These are phyloP conservation scores for Teratosphaeriaceae sp. DNA, from an alignment of 2,329 filamentous ascomycete genomes.

Conservation along the genomic window DNA sequence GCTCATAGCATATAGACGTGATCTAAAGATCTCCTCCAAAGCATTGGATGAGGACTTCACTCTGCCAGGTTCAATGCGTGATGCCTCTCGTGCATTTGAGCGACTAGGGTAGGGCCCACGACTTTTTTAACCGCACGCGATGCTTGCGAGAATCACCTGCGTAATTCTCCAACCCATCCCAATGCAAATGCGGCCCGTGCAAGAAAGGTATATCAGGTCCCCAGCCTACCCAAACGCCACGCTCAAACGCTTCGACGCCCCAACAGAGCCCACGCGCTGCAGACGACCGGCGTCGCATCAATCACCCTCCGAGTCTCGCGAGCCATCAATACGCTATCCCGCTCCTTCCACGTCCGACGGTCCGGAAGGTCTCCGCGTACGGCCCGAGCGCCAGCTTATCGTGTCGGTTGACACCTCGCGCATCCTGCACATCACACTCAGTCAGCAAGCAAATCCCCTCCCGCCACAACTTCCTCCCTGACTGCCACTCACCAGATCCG, in stretches of 20 bases:
- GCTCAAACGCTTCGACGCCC: conserved; percentile 8
- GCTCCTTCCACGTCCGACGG: conserved; percentile 32
- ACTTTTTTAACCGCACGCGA: too few species aligned
- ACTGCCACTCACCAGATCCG: conserved; percentile 37
- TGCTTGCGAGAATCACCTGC: too few species aligned
- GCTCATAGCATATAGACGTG: too few species aligned
- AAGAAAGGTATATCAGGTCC: too few species aligned
- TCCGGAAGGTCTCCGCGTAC: conserved; percentile 33
- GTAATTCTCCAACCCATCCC: too few species aligned
- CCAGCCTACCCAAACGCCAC: conserved; percentile 8
- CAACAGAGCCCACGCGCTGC: not conserved
- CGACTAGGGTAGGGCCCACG: too few species aligned
- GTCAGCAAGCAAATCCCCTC: not conserved
- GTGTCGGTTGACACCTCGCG: conserved; percentile 32
- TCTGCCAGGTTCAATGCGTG: too few species aligned
- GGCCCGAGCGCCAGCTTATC: conserved; percentile 35
- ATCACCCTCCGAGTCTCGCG: not conserved
- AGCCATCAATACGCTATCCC: conserved; percentile 31
- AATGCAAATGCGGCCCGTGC: too few species aligned
- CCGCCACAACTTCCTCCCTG: too few species aligned
- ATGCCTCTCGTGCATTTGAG: too few species aligned
- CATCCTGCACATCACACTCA: conserved; percentile 30
- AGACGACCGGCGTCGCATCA: not conserved
- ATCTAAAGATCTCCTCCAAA: too few species aligned
- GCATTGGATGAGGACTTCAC: too few species aligned